These are phyloP conservation scores for Globisporangium nunn DNA, from an alignment of 352 stramenopile genomes.

Conservation along the genomic window DNA sequence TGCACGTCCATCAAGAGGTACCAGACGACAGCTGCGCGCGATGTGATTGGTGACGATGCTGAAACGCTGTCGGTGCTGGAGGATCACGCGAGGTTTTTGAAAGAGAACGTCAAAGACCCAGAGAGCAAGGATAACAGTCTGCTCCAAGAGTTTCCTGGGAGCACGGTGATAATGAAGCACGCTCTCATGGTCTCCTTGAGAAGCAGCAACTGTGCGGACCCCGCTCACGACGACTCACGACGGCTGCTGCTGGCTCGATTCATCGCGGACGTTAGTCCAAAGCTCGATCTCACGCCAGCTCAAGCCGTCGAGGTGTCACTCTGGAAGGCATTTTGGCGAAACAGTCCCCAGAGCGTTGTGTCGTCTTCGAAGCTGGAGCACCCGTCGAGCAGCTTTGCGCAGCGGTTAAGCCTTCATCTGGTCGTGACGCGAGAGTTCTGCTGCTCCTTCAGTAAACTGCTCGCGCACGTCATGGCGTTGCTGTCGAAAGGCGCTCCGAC, in stretches of 20 bases:
- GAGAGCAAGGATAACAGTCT: slow-evolving; percentile 5
- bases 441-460: slow-evolving; percentile 51
- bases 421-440: slow-evolving; percentile 59
- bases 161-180: slow-evolving; percentile 42
- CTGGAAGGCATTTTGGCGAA: slow-evolving; percentile 50
- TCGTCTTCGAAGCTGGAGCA: slow-evolving; percentile 35
- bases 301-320: slow-evolving; percentile 17
- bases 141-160: slow-evolving; percentile 2
- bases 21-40: slow-evolving; percentile 26
- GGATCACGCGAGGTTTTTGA: slow-evolving; percentile 41
- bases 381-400: slow-evolving; percentile 34
- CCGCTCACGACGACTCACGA: slow-evolving; percentile 35
- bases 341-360: slow-evolving; percentile 19
- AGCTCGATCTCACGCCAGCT: not conserved
- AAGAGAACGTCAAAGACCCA: slow-evolving; percentile 11
- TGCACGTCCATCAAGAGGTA: slow-evolving; percentile 64
- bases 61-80: slow-evolving; percentile 29
- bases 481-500: slow-evolving; percentile 61
- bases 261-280: slow-evolving; percentile 21
- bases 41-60: slow-evolving; percentile 38
- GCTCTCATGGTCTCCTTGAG: slow-evolving; percentile 55
- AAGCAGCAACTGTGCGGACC: slow-evolving; percentile 17
- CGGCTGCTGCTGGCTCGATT: slow-evolving; percentile 55
- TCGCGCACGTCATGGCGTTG: slow-evolving; percentile 72
- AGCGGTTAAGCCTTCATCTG: slow-evolving; percentile 40